phyloP scores from a whole-genome alignment of 345 rosid species.

The Euphorbia lathyris region DNA sequence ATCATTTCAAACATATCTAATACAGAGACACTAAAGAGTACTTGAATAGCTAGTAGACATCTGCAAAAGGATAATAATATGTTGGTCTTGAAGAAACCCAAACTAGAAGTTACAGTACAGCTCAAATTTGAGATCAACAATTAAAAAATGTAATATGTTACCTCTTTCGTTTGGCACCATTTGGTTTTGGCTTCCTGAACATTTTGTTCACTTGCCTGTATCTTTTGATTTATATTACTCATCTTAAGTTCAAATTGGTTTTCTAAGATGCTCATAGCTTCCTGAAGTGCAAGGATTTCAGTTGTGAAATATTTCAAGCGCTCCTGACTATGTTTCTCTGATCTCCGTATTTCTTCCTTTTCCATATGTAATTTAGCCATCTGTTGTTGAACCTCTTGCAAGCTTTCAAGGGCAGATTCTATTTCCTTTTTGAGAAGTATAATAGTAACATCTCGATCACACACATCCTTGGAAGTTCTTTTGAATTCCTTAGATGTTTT shows the following conservation, averaged over 20 bases:
- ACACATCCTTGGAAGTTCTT: slow-evolving; percentile 23
- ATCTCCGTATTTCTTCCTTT: slow-evolving; percentile 55
- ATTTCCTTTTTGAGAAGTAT: slow-evolving; percentile 68
- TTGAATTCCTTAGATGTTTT: slow-evolving; percentile 26
- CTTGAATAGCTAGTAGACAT: neutral
- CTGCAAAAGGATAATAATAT: no score
- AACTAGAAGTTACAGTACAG: slow-evolving; percentile 1
- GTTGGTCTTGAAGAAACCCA: slow-evolving; percentile 1
- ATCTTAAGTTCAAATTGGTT: slow-evolving; percentile 46
- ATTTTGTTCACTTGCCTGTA: slow-evolving; percentile 38
- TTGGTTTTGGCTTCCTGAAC: slow-evolving; percentile 38
- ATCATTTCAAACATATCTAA: neutral
- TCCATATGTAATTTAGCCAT: slow-evolving; percentile 53
- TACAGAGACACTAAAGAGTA: neutral
- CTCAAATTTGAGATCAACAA: neutral
- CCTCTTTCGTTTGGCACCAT: slow-evolving; percentile 56
- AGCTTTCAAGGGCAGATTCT: slow-evolving; percentile 68
- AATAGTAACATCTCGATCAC: slow-evolving; percentile 52
- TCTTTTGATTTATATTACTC: slow-evolving; percentile 42
- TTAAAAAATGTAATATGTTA: slow-evolving; percentile 14
- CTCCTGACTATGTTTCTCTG: slow-evolving; percentile 53
- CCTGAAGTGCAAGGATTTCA: slow-evolving; percentile 51
- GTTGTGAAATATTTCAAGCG: slow-evolving; percentile 42
- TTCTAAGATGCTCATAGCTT: slow-evolving; percentile 43
- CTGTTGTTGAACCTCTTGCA: slow-evolving; percentile 67